Evolutionary conservation across 1,139 yeast species (phyloP), one percentile per base, ranked within the genome.

Genomic region (Protomyces inouyei): DNA sequence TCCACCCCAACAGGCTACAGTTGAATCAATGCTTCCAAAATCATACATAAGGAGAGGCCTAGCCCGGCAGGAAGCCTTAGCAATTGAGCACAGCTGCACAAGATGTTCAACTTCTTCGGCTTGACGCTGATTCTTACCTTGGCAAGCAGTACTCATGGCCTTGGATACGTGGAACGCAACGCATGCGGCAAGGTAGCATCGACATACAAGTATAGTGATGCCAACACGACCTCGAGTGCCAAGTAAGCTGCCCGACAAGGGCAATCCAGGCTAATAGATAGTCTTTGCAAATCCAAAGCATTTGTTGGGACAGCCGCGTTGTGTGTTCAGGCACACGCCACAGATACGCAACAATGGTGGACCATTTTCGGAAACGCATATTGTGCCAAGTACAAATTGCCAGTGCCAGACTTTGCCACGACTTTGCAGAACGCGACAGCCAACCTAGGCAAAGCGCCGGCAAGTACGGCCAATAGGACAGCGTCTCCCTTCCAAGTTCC

Each of bases 361-460:
- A 43, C 25, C 25, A 23, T 28, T 16, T 55, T 55, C 21, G 60
- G 40, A 6, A 23, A 5, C 14, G 45, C 60, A 4, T 40, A 43
- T 37, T 55, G 46, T 23, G 25, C 37, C 52, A 55, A 8, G 40
- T 32, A 16, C 12, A 32, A 40, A 14, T 1, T 35, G 16, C 43
- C 48, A 18, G 16, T 55, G 40, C 52, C 52, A 23, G 53, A 55
- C 40, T 55, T 23, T 21, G 60, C 40, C 21, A 35, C 37, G 4
- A 32, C 52, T 12, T n/a, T 55, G 38, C 37, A 28, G 32, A 55
- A 55, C 16, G 60, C 60, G 5, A 43, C 60, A n/a, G 16, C 21
- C 4, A 4, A 43, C 18, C 12, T 55, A 12, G 52, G 23, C 9
- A 35, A 23, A 4, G 32, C 52, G 6, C 60, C 60, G 9, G 14